These are phyloP conservation scores for Colletotrichum cereale DNA, from an alignment of 2,329 filamentous ascomycete genomes.

Conservation along the genomic window DNA sequence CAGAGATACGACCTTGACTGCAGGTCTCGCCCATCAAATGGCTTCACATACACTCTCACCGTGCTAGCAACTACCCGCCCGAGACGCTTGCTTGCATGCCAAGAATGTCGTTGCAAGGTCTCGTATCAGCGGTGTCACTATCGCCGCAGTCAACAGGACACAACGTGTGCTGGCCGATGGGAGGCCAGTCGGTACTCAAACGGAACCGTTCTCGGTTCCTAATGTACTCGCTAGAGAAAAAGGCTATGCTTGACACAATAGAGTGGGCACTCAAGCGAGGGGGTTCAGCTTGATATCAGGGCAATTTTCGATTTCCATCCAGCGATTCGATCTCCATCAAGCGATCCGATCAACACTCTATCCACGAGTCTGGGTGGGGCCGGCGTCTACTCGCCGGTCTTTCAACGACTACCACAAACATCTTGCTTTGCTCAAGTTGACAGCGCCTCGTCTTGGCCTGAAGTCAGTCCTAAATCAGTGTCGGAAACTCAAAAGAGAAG, in stretches of 20 bases:
- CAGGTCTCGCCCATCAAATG: not conserved
- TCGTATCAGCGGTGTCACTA: not conserved
- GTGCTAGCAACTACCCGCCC: not conserved
- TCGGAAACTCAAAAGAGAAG: not conserved
- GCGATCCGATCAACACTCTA: not conserved
- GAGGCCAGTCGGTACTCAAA: not conserved
- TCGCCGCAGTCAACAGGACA: not conserved
- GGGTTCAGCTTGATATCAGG: too few species aligned
- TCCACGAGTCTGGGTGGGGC: not conserved
- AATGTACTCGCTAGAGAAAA: not conserved
- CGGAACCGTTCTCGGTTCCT: not conserved
- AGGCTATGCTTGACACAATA: too few species aligned
- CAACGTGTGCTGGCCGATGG: too few species aligned
- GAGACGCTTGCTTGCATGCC: constrained; percentile 27
- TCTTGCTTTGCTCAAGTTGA: too few species aligned
- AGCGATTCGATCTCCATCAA: not conserved
- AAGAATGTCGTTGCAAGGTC: constrained; percentile 8
- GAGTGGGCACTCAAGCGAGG: not conserved
- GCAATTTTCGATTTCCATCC: not conserved
- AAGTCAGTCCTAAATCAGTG: not conserved
- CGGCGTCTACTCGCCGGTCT: too few species aligned
- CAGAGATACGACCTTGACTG: not conserved
- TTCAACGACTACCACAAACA: not conserved
- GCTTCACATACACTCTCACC: constrained; percentile 8
- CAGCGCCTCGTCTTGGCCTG: not conserved